Conservation (phyloP, 1,139 yeast genomes). For the Yamadazyma pseudoaaseri region DNA sequence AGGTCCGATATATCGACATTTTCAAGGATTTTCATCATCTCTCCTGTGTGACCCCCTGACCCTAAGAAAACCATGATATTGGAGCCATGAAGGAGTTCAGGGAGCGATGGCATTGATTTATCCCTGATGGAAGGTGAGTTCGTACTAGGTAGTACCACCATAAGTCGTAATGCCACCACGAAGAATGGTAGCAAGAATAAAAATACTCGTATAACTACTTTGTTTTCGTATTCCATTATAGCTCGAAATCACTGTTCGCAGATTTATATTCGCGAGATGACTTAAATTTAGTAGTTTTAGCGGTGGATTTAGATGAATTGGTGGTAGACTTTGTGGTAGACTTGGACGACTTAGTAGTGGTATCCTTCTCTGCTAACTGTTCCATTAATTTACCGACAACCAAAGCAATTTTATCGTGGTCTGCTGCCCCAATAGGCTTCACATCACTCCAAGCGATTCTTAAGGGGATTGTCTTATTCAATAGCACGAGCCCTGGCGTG, state of each 20-base stretch:
- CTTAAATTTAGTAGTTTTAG: not conserved
- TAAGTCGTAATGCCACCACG: slow-evolving; percentile 23
- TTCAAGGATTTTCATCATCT: slow-evolving; percentile 70
- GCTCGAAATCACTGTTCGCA: slow-evolving; percentile 10
- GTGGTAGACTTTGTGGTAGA: slow-evolving; percentile 4
- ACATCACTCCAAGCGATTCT: slow-evolving; percentile 69
- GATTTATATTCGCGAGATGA: slow-evolving; percentile 4
- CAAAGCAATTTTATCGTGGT: slow-evolving; percentile 50
- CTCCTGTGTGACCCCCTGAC: slow-evolving; percentile 95
- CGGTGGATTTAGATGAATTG: slow-evolving; percentile 1
- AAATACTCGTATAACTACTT: slow-evolving; percentile 21
- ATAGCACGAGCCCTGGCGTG: slow-evolving; percentile 36
- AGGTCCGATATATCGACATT: slow-evolving; percentile 27
- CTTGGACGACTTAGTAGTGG: too few species aligned
- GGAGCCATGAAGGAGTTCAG: slow-evolving; percentile 16
- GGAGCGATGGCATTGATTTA: not conserved
- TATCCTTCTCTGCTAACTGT: slow-evolving; percentile 48
- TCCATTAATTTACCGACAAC: slow-evolving; percentile 60
- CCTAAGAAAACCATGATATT: slow-evolving; percentile 62
- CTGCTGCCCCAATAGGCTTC: slow-evolving; percentile 39
- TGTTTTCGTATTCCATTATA: slow-evolving; percentile 28
- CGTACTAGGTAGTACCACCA: slow-evolving; percentile 29
- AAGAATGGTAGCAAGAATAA: slow-evolving; percentile 25
- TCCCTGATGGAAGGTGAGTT: slow-evolving; percentile 9
- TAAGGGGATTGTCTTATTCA: slow-evolving; percentile 43